These are phyloP conservation scores for Aegilops umbellulata DNA, from an alignment of 176 grass and related monocot genomes.

Conservation along the genomic window DNA sequence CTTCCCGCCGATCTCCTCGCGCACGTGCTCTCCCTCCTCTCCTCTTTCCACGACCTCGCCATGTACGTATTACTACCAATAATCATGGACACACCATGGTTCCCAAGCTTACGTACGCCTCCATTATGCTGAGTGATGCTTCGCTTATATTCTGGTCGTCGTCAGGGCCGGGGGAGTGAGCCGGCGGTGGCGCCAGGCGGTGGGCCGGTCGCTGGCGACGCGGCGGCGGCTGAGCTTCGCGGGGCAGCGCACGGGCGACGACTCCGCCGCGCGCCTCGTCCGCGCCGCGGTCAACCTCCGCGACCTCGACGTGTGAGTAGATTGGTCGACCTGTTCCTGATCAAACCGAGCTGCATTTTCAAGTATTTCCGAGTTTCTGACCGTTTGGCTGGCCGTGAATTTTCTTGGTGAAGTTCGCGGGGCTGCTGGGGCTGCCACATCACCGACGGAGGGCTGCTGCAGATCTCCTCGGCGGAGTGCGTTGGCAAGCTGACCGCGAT, in stretches of 20 bases:
- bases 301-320: slow-evolving; percentile 80
- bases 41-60: slow-evolving; percentile 80
- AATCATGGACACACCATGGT: not conserved
- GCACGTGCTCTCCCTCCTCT: slow-evolving; percentile 64
- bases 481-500: slow-evolving; percentile 66
- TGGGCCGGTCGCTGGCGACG: slow-evolving; percentile 61
- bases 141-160: not conserved
- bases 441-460: slow-evolving; percentile 64
- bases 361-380: too few species aligned
- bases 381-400: not conserved
- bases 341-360: not conserved
- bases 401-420: slow-evolving; percentile 57
- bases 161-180: slow-evolving; percentile 69
- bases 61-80: slow-evolving; percentile 33
- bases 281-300: slow-evolving; percentile 67
- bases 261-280: slow-evolving; percentile 66
- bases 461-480: slow-evolving; percentile 69
- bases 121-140: too few species aligned
- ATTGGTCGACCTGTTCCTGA: not conserved
- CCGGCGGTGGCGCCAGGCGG: slow-evolving; percentile 68
- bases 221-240: slow-evolving; percentile 72
- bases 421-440: slow-evolving; percentile 89
- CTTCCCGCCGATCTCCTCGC: slow-evolving; percentile 77
- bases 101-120: too few species aligned
- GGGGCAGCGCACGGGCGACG: slow-evolving; percentile 76